Conservation (phyloP, 345 rosid genomes). For the Orychophragmus violaceus region DNA sequence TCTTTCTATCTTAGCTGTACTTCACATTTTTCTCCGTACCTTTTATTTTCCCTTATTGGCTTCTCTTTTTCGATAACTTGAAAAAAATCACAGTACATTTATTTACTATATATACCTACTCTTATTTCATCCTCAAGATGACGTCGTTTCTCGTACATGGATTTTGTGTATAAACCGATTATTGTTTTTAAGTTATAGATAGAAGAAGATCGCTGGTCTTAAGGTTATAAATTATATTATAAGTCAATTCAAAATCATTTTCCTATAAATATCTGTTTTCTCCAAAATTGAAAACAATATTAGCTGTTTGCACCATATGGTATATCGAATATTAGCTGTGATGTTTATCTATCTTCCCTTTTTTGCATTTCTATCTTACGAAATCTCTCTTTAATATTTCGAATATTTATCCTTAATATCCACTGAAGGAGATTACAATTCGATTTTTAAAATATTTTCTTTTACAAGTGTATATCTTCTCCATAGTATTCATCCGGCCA, state of each 20-base stretch:
- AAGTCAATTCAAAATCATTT: neutral
- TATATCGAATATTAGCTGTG: slow-evolving; percentile 23
- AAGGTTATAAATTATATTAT: neutral
- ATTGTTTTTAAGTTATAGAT: neutral
- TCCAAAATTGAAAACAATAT: neutral
- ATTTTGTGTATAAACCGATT: neutral
- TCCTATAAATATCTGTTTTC: neutral
- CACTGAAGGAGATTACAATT: neutral
- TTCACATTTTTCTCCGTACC: slow-evolving; percentile 36
- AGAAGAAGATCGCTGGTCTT: neutral
- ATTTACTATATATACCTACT: neutral
- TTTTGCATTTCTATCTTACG: neutral
- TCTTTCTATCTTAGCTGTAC: slow-evolving; percentile 28
- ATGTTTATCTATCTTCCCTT: neutral
- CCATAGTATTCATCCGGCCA: neutral
- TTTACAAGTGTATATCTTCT: slow-evolving; percentile 6
- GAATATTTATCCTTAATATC: neutral
- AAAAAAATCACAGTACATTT: neutral
- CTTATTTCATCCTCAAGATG: neutral
- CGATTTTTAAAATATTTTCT: neutral
- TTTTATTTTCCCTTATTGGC: slow-evolving; percentile 14
- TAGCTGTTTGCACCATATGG: slow-evolving; percentile 24
- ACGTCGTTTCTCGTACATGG: neutral
- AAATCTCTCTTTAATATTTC: neutral
- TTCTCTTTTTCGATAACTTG: neutral